A percentile compares a stretch with the other conserved stretches of the same genome.
phyloP scores from a whole-genome alignment of 2,329 filamentous ascomycete genomes.

The Pyrenophora graminea region DNA sequence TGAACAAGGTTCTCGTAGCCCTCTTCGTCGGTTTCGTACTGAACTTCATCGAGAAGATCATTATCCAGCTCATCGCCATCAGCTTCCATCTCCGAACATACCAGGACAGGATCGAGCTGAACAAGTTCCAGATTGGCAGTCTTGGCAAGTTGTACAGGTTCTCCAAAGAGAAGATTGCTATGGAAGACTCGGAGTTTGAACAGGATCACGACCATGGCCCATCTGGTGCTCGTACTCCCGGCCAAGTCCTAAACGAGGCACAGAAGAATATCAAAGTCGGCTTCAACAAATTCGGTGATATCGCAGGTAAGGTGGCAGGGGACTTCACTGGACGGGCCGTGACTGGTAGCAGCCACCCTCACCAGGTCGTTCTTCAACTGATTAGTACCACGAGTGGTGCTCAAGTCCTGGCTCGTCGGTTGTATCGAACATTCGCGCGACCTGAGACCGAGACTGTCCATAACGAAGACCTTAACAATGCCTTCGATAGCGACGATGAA shows the following conservation, averaged over 20 bases:
- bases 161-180: slow-evolving; percentile 66
- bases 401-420: slow-evolving; percentile 81
- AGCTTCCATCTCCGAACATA: slow-evolving; percentile 93
- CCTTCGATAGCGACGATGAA: slow-evolving; percentile 82
- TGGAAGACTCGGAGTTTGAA: slow-evolving; percentile 78
- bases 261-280: slow-evolving; percentile 76
- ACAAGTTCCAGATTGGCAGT: slow-evolving; percentile 83
- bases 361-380: slow-evolving; percentile 81
- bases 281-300: slow-evolving; percentile 79
- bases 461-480: slow-evolving; percentile 75
- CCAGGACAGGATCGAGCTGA: slow-evolving; percentile 84
- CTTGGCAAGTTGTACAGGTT: slow-evolving; percentile 67
- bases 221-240: slow-evolving; percentile 73
- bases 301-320: slow-evolving; percentile 83
- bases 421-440: slow-evolving; percentile 84
- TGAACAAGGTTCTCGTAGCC: slow-evolving; percentile 84
- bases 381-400: slow-evolving; percentile 73
- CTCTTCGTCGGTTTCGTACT: slow-evolving; percentile 79
- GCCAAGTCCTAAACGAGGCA: slow-evolving; percentile 69
- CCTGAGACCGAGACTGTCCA: slow-evolving; percentile 75
- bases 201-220: slow-evolving; percentile 51
- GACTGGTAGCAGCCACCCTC: slow-evolving; percentile 73
- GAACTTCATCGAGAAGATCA: slow-evolving; percentile 88
- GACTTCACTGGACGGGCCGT: slow-evolving; percentile 82
- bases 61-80: slow-evolving; percentile 92